Evolutionary conservation across 2,329 filamentous ascomycete species (phyloP).

Genomic region (Nigrospora sphaerica): DNA sequence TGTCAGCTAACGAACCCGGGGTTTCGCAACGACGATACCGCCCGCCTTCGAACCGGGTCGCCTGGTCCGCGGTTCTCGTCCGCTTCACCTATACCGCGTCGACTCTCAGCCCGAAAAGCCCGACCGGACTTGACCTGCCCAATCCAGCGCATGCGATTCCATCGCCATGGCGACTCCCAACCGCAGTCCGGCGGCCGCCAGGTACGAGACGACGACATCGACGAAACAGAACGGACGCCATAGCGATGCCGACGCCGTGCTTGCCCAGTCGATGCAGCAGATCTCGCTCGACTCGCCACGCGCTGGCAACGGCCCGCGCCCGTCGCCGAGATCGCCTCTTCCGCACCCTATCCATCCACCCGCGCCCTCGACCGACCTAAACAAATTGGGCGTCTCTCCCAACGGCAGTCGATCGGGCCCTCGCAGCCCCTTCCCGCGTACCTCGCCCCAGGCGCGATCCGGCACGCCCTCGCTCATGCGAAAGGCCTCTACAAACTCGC

Average conservation of each 20-base stretch:
- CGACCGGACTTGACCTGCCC: too few relatives aligned
- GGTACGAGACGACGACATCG: too few relatives aligned
- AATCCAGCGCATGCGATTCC: too few relatives aligned
- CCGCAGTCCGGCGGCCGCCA: too few relatives aligned
- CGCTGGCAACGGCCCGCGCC: not conserved
- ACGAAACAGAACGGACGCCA: not conserved
- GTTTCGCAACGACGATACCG: too few relatives aligned
- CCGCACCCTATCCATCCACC: not conserved
- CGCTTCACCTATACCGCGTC: too few relatives aligned
- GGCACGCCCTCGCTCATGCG: conserved; percentile 44
- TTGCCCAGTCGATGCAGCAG: not conserved
- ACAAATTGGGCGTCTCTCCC: conserved; percentile 12
- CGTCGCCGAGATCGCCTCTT: not conserved
- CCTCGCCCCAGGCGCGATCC: conserved; percentile 32
- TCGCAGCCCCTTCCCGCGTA: conserved; percentile 32
- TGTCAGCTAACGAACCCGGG: too few relatives aligned
- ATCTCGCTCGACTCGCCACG: not conserved
- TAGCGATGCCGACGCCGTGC: not conserved
- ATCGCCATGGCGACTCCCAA: too few relatives aligned
- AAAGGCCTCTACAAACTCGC: conserved; percentile 51
- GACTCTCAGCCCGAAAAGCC: too few relatives aligned
- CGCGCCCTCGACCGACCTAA: not conserved
- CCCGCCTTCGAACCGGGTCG: too few relatives aligned
- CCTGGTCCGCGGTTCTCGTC: too few relatives aligned
- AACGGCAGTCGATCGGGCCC: conserved; percentile 26